Evolutionary conservation across 2,329 filamentous ascomycete genomes (phyloP), one percentile per base, ranked within the genome.

Genomic region (Penicillium sp.): DNA sequence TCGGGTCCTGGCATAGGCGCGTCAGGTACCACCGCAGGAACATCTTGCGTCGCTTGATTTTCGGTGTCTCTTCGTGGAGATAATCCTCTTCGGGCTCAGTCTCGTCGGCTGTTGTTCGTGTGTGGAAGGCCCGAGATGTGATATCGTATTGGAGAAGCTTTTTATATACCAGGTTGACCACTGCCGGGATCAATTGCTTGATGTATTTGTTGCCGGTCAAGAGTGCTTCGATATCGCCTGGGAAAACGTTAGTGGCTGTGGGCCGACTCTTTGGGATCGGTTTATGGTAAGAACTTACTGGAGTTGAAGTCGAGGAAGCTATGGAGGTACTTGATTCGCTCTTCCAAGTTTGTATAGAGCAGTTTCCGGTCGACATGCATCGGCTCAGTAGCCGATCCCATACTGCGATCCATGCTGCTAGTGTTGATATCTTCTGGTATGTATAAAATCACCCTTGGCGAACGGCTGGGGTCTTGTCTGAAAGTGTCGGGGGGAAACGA

Each of bases 101-200:
- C 64, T 90, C 86, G 61, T 86, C 87, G 42, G 84, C 86, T 9
- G 82, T 84, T 54, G 81, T 79, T 47, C 81, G 74, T 2, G 81
- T 85, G 58, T 86, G 82, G 71, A 93, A 91, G 15, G 89, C 89
- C 53, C 89, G 84, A 1, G 90, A 89, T 4, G 90, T 94, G 72
- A 93, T 90, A 70, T 93, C 90, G 75, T 90, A 90, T 68, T 87
- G 84, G 12, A 93, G 79, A 0, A 94, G 82, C 71, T 93, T 93
- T 69, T 87, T 86, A 79, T 93, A 94, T 35, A 93, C 89, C 59
- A 92, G 89, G 75, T 93, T 91, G 68, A 93, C 89, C 23, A 94
- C 83, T 45, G 89, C 87, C 1, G 91, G 91, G 62, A 93, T 91
- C 33, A 93, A 83, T n/a, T 87, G 85, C 68, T 89, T 89, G 77